Base-by-base conservation (phyloP, 2,329 filamentous ascomycete genomes). In the Monosporascus sp. region DNA sequence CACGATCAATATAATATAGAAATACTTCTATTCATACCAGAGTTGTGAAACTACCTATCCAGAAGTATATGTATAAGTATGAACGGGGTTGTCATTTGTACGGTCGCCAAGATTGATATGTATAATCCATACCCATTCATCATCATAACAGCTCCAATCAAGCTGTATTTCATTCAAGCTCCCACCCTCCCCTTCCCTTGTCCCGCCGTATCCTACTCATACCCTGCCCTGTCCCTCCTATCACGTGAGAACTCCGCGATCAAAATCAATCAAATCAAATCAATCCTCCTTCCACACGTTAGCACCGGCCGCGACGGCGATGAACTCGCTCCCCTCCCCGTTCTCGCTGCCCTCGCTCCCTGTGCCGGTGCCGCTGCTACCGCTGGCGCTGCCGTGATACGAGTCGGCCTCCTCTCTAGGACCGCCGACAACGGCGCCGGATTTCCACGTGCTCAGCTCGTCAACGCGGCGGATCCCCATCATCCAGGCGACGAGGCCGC, bases 401-500 rank as follows among this genome's bases (percentile, higher is more conserved):
- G 31, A 34, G 31, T 34, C 31, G 9, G 31, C 31, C 31, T 34
- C 31, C 31, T 34, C 31, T 11, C 4, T 14, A 14, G 31, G 31
- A 34, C 31, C 31, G 31, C 31, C 31, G 9, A 31, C 27, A 34
- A 34, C 31, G 31, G 31, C 11, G 31, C 31, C 31, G 31, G 31
- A 34, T 34, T 69, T 79, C 79, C 79, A 83, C 2, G 75, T 68
- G 48, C 76, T 77, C 47, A 84, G 70, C 67, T 83, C 76, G 51
- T 83, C 77, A 17, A 86, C 83, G 53, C 75, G 76, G 56, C 85
- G 78, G 54, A 92, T 82, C 11, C 91, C 91, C 83, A 97, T 87
- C 88, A 97, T 96, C 88, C 90, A 94, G 2, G 85, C 86, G n/a
- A 97, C 87, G 17, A 97, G 68, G 3, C 85, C 80, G 20, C 83